Evolutionary conservation across 1,284 basidiomycete genomes (phyloP).

Genomic region (Irpex sp.): DNA sequence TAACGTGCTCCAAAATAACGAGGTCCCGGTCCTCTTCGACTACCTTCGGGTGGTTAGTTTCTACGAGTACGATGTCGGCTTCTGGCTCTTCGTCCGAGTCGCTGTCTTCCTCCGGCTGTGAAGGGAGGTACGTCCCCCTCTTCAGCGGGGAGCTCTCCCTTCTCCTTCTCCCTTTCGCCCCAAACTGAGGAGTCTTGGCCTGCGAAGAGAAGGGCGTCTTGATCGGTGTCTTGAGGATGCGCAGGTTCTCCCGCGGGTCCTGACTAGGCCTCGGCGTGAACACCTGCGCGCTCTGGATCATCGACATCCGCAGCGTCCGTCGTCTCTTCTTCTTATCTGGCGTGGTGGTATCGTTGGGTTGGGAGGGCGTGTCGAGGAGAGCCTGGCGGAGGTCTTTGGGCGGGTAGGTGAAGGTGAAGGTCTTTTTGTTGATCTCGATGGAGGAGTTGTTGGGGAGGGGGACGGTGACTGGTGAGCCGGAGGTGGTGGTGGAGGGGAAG

Average conservation of each 20-base stretch:
- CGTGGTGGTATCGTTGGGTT: slow-evolving; percentile 15
- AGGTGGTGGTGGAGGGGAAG: slow-evolving; percentile 37
- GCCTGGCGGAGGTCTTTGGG: slow-evolving; percentile 64
- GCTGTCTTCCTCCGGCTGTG: slow-evolving; percentile 26
- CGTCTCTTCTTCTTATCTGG: slow-evolving; percentile 26
- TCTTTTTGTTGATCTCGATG: slow-evolving; percentile 63
- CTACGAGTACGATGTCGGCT: slow-evolving; percentile 56
- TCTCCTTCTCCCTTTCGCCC: neutral
- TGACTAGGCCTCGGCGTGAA: slow-evolving; percentile 60
- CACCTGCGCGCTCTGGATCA: slow-evolving; percentile 71
- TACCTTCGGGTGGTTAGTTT: slow-evolving; percentile 62
- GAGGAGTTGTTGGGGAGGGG: slow-evolving; percentile 62
- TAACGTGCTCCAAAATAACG: slow-evolving; percentile 65
- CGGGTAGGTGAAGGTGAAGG: slow-evolving; percentile 67
- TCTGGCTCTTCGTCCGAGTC: slow-evolving; percentile 31
- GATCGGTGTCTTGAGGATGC: slow-evolving; percentile 56
- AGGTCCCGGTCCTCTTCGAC: slow-evolving; percentile 68
- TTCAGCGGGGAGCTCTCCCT: slow-evolving; percentile 22
- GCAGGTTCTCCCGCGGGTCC: slow-evolving; percentile 58
- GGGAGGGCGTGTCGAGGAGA: slow-evolving; percentile 45
- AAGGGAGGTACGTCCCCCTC: slow-evolving; percentile 9
- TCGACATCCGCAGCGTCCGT: slow-evolving; percentile 59
- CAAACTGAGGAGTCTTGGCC: neutral
- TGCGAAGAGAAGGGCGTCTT: slow-evolving; percentile 31
- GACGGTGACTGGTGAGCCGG: slow-evolving; percentile 43